phyloP scores from a whole-genome alignment of 176 grass and related monocot species.

The Bonia amplexicaulis region DNA sequence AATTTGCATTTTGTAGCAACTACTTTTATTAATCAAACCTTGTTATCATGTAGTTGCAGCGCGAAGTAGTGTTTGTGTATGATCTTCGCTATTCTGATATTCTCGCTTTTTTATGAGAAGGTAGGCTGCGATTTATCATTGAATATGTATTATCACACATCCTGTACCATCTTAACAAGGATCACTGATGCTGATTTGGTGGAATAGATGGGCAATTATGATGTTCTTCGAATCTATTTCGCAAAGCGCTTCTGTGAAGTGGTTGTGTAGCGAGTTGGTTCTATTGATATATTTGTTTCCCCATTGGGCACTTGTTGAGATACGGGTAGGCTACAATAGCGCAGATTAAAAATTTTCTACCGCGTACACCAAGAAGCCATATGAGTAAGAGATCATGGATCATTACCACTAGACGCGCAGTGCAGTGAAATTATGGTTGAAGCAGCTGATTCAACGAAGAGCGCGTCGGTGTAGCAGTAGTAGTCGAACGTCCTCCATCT shows the following conservation, averaged over 20 bases:
- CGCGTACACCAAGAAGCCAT: too few relatives aligned
- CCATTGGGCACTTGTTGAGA: too few relatives aligned
- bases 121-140: not conserved
- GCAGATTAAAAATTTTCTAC: too few relatives aligned
- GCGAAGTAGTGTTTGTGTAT: not conserved
- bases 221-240: not conserved
- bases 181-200: not conserved
- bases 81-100: not conserved
- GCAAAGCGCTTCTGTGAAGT: not conserved
- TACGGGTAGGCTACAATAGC: too few relatives aligned
- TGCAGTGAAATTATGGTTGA: too few relatives aligned
- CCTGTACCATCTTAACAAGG: not conserved
- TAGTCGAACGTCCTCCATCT: too few relatives aligned
- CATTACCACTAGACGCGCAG: too few relatives aligned
- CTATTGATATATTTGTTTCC: not conserved
- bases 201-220: not conserved
- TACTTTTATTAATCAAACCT: not conserved
- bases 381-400: too few relatives aligned
- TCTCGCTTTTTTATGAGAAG: not conserved
- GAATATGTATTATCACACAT: not conserved
- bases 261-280: not conserved
- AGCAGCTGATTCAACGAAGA: too few relatives aligned
- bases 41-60: not conserved
- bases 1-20: conserved; percentile 20
- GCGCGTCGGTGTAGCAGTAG: too few relatives aligned